A percentile compares a stretch with the other conserved stretches of the same genome.
Evolutionary conservation across 768 basidiomycete species (phyloP).

Genomic region (Chalciporus sphaerocephalus): DNA sequence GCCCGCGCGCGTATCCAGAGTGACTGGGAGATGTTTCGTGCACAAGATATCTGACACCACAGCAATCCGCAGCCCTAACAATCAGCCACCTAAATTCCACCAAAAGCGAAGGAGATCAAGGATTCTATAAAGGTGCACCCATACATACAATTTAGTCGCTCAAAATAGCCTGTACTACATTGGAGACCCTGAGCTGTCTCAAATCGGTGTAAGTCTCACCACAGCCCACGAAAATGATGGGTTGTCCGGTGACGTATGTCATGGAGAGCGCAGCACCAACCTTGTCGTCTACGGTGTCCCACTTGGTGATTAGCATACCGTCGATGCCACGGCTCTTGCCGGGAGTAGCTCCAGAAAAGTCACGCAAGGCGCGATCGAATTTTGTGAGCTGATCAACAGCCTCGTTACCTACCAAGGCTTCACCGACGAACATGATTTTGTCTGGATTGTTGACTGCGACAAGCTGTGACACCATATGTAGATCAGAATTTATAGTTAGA

Average conservation of each 20-base stretch:
- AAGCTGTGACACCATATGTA: slow-evolving; percentile 45
- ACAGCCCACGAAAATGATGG: slow-evolving; percentile 96
- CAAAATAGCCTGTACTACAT: slow-evolving; percentile 91
- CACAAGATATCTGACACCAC: no score
- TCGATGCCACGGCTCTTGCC: slow-evolving; percentile 89
- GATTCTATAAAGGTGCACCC: not conserved
- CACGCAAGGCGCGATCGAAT: slow-evolving; percentile 89
- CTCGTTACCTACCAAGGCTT: slow-evolving; percentile 97
- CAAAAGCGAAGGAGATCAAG: not conserved
- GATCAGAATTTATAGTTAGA: not conserved
- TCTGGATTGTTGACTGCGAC: slow-evolving; percentile 93
- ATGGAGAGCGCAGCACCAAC: slow-evolving; percentile 98
- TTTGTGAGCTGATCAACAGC: slow-evolving; percentile 97
- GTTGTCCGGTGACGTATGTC: slow-evolving; percentile 98
- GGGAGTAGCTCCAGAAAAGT: slow-evolving; percentile 74
- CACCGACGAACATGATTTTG: slow-evolving; percentile 97
- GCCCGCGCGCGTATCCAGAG: no score
- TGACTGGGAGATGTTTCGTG: no score
- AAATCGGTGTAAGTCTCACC: slow-evolving; percentile 99
- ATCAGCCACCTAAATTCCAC: no score
- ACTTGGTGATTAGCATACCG: slow-evolving; percentile 97
- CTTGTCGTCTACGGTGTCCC: slow-evolving; percentile 98
- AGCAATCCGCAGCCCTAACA: no score
- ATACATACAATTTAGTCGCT: slow-evolving; percentile 48
- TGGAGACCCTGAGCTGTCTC: slow-evolving; percentile 81